Evolutionary conservation across 2,329 filamentous ascomycete genomes (phyloP).

Genomic region (Cladosporium sp.): DNA sequence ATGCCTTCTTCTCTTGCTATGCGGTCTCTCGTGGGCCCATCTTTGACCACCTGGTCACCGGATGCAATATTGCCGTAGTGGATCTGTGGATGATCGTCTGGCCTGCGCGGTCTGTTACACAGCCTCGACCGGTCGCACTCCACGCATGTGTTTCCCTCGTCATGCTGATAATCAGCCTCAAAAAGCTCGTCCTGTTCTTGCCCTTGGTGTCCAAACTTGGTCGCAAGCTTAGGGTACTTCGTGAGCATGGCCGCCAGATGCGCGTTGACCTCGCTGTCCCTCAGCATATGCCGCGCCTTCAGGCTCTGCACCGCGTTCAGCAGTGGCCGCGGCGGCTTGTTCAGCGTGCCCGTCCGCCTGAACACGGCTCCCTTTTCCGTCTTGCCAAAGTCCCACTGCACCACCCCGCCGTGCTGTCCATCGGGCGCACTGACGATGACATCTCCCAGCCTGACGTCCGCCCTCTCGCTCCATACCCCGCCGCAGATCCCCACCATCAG

Average conservation of each 20-base stretch:
- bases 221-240: neutral
- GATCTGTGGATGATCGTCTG: neutral
- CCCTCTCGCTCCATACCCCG: constrained; percentile 3
- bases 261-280: neutral
- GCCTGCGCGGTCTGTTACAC: too few relatives aligned
- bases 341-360: neutral
- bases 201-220: neutral
- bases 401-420: constrained; percentile 20
- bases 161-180: too few relatives aligned
- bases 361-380: neutral
- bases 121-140: too few relatives aligned
- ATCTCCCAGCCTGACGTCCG: constrained; percentile 27
- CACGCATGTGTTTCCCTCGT: too few relatives aligned
- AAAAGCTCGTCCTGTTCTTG: neutral
- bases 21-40: constrained; percentile 15
- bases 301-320: constrained; percentile 15
- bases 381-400: constrained; percentile 26
- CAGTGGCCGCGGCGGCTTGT: constrained; percentile 12
- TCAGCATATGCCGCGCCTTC: constrained; percentile 4
- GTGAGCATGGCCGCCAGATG: neutral
- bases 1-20: constrained; percentile 10
- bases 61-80: constrained; percentile 26
- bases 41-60: constrained; percentile 21
- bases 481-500: constrained; percentile 19
- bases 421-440: constrained; percentile 24